These are phyloP conservation scores for Trichophyton mentagrophytes DNA, from an alignment of 2,329 filamentous ascomycete species.

Conservation along the genomic window DNA sequence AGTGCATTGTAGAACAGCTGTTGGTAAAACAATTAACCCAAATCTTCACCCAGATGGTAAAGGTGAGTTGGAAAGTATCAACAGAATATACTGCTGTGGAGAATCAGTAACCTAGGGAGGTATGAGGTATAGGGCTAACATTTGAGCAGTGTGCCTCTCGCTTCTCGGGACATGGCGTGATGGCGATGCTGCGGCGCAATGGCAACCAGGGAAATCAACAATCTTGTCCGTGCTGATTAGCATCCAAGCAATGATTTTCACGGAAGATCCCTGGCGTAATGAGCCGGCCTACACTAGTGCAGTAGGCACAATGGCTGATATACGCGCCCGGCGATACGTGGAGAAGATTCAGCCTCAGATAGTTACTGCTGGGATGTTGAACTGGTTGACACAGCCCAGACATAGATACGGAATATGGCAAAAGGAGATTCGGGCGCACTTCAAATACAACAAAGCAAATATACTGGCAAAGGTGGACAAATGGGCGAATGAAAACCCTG, in stretches of 20 bases:
- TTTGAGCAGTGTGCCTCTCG: conserved; percentile 36
- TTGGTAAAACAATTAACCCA: conserved; percentile 36
- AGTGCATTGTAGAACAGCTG: conserved; percentile 36
- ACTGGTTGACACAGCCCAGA: conserved; percentile 11
- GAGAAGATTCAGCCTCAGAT: conserved; percentile 9
- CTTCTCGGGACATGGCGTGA: conserved; percentile 38
- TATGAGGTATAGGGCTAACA: conserved; percentile 6
- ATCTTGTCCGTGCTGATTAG: conserved; percentile 43
- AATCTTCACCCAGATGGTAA: conserved; percentile 41
- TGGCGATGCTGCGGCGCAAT: conserved; percentile 30
- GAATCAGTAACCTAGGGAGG: not conserved
- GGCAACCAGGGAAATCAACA: conserved; percentile 38
- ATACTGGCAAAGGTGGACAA: conserved; percentile 25
- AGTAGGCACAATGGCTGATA: conserved; percentile 7
- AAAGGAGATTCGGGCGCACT: conserved; percentile 13
- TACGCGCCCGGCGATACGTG: conserved; percentile 22
- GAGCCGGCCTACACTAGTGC: conserved; percentile 35
- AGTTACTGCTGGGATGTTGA: conserved; percentile 12
- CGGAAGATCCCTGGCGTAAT: conserved; percentile 42
- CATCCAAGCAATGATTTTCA: conserved; percentile 47
- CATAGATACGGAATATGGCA: conserved; percentile 14
- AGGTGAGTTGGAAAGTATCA: conserved; percentile 22
- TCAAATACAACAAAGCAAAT: conserved; percentile 11
- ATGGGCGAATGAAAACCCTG: conserved; percentile 35
- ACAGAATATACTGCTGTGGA: not conserved